Conservation (phyloP, 345 rosid species). For the Cardamine occulta region DNA sequence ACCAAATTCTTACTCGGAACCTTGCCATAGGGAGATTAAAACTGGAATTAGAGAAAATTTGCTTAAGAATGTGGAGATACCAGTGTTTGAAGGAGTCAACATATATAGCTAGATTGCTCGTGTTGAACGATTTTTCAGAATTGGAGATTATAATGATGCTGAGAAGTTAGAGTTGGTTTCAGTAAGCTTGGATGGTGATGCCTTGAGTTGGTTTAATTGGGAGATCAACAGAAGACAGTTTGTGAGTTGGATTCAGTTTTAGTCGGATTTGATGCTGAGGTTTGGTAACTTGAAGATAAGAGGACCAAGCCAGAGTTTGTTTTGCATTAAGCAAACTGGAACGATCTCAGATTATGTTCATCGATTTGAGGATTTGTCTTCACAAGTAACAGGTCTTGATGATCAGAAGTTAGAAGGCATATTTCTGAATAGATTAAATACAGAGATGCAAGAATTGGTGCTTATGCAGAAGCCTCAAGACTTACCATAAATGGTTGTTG, state of each 20-base stretch:
- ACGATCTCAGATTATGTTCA: neutral
- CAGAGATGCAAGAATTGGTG: neutral
- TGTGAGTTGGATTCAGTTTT: neutral
- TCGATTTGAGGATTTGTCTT: neutral
- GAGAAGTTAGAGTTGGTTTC: neutral
- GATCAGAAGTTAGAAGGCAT: neutral
- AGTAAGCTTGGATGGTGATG: neutral
- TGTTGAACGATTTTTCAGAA: neutral
- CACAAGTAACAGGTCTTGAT: neutral
- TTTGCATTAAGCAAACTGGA: neutral
- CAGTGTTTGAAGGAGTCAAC: neutral
- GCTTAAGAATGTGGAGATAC: neutral
- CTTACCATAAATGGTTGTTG: neutral
- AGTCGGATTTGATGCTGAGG: neutral
- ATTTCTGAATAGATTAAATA: neutral
- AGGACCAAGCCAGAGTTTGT: neutral
- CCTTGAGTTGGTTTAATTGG: neutral
- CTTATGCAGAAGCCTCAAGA: neutral
- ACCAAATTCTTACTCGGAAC: neutral
- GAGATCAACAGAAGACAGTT: neutral
- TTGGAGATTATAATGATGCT: neutral
- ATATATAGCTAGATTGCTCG: neutral
- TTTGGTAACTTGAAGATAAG: neutral
- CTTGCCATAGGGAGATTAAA: neutral
- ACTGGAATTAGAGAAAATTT: neutral